Evolutionary conservation across 179 eudicot genomes (phyloP), one percentile per base, ranked within the genome.

Genomic region (Actinidia polygama): DNA sequence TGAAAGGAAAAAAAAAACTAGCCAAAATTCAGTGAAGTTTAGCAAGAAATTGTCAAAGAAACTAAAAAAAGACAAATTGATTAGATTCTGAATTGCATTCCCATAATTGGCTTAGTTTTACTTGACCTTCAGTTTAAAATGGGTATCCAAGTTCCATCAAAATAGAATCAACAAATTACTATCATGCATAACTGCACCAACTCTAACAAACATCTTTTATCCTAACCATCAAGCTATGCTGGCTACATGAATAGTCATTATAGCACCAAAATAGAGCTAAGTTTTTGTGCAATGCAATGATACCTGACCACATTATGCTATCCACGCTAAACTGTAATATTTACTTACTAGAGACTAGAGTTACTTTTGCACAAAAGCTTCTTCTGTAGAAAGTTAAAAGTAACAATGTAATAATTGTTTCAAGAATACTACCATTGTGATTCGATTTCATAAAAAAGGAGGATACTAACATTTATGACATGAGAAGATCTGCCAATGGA

Each of bases 401-500:
- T 54, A 75, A 40, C 44, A 40, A 40, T 40, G 44, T 40, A 40
- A 40, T 40, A 40, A 40, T 40, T 40, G 44, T 40, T 40, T 40
- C 44, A 40, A 40, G 44, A 40, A 40, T 40, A 40, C 44, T 40
- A 40, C 44, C 44, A 40, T 40, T 53, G 23, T 53, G 19, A 21
- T 26, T 36, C 19, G 24, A 30, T 18, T 69, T 18, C 40, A 36
- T 5, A 53, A 10, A 16, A 21, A 9, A 79, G 10, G 51, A 77
- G 53, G 54, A 75, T 49, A 78, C 87, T 86, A 80, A 89, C 95
- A 80, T 85, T 83, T 70, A 67, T 76, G 75, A 77, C 82, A 79
- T 68, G 86, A 73, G 85, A 81, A 80, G 89, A 80, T 83, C 84
- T 83, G 69, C 89, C 89, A 46, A 84, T 54, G 21, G 88, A 82